phyloP scores from a whole-genome alignment of 768 basidiomycete species.

The Auriscalpium vulgare region DNA sequence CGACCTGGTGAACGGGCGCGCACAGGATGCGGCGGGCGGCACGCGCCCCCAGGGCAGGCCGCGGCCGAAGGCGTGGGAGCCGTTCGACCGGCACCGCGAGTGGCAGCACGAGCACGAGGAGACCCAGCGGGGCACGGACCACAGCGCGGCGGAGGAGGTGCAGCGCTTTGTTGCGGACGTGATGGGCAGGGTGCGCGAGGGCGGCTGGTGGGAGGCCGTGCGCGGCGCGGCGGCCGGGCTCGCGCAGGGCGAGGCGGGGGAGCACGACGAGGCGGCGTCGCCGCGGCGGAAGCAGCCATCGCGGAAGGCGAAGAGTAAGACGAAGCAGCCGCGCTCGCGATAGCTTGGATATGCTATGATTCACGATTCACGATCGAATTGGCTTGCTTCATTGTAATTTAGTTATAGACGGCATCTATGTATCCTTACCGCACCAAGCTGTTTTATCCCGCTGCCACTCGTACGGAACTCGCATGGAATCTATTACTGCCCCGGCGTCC shows the following conservation, averaged over 20 bases:
- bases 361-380: not conserved
- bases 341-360: not conserved
- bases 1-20: conserved; percentile 14
- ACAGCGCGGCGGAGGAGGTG: conserved; percentile 27
- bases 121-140: conserved; percentile 17
- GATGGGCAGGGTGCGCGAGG: conserved; percentile 15
- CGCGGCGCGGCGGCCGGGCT: conserved; percentile 1
- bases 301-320: not conserved
- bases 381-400: not conserved
- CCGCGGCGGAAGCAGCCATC: not conserved
- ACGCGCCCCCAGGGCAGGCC: conserved; percentile 17
- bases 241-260: not conserved
- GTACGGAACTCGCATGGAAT: not conserved
- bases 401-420: not conserved
- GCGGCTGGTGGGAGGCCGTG: conserved; percentile 7
- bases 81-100: conserved; percentile 51
- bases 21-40: not conserved
- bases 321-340: not conserved
- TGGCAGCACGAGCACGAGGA: conserved; percentile 41
- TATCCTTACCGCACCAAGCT: not conserved
- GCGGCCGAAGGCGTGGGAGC: conserved; percentile 54
- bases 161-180: conserved; percentile 42
- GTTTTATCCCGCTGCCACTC: not conserved
- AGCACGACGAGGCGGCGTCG: not conserved
- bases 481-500: not conserved